These are phyloP conservation scores for Sporisorium graminicola DNA, from an alignment of 1,284 basidiomycete species.

Conservation along the genomic window DNA sequence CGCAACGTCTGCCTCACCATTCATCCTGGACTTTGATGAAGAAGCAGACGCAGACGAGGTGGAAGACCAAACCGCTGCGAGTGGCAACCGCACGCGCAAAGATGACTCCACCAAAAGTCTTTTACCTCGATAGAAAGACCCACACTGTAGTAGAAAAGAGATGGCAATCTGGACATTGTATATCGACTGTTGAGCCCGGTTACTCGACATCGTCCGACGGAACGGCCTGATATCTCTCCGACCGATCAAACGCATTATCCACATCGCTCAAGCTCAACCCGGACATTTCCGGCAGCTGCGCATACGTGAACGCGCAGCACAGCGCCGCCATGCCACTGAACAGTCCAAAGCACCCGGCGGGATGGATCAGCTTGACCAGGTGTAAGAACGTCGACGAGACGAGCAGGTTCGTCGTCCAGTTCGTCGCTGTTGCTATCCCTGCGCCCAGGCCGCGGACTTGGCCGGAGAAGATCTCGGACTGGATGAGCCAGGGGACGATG, in stretches of 20 bases:
- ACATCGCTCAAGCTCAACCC: constrained; percentile 52
- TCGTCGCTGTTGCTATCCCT: constrained; percentile 54
- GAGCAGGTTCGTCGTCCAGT: constrained; percentile 53
- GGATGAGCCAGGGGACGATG: constrained; percentile 61
- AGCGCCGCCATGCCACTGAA: constrained; percentile 45
- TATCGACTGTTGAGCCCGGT: background rate
- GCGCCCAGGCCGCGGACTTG: constrained; percentile 48
- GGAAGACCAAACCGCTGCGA: background rate
- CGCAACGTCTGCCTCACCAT: constrained; percentile 10
- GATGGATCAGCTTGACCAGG: constrained; percentile 46
- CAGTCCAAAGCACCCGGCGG: constrained; percentile 50
- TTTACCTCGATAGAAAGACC: constrained; percentile 14
- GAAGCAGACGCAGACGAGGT: constrained; percentile 1
- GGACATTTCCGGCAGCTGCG: constrained; percentile 50
- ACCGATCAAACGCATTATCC: background rate
- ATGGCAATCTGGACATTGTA: background rate
- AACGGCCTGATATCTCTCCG: constrained; percentile 27
- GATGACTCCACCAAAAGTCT: constrained; percentile 1
- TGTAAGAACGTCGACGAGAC: constrained; percentile 51
- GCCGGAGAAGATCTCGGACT: constrained; percentile 57
- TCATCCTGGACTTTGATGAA: constrained; percentile 33
- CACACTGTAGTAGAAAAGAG: background rate
- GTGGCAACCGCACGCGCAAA: background rate
- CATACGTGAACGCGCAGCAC: constrained; percentile 56
- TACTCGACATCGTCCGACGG: constrained; percentile 13